Base-by-base conservation (phyloP, 176 grass and related monocot species). In the Tillandsia fasciculata region DNA sequence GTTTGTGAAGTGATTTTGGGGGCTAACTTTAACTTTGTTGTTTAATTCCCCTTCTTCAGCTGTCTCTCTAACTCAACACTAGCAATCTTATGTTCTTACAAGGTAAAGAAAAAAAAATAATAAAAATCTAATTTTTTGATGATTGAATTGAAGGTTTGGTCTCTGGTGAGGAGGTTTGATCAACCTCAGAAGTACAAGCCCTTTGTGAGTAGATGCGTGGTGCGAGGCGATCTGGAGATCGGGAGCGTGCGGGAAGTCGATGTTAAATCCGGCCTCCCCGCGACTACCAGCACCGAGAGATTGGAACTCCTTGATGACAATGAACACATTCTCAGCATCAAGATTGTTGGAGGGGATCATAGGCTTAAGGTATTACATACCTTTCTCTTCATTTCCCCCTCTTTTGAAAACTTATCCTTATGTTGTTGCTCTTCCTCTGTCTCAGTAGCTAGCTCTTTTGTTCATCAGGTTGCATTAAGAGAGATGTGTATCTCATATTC, bases 121-220 rank as follows among this genome's bases (percentile, higher is more conserved):
- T 1, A 42, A 42, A 42, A 42, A 42, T 42, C 33, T 42, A 42
- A 42, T 42, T 0, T 6, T 42, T 42, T 65, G 47, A n/a, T 52
- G 42, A 24, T 53, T 52, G 49, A 63, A 61, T 56, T 68, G 7
- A 70, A 96, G 92, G 92, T 96, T 67, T 96, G 92, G 92, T 96
- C 92, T 78, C 78, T 96, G 67, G 92, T 91, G 78, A 91, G 92
- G 85, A 82, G 92, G 59, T 96, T 96, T 76, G 92, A 96, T 91
- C 88, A 96, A 71, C 92, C 92, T 6, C 82, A 96, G 28, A 86
- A 88, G 68, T 96, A 91, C 85, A 96, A 96, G 83, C 92, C 92
- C 42, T 96, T 96, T 64, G 77, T 96, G 28, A 96, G 92, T 79
- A 82, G 88, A 71, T 96, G 92, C 71, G 86, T 91, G 77, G 80